Evolutionary conservation across 768 basidiomycete genomes (phyloP), one percentile per base, ranked within the genome.

Genomic region (Collybiopsis confluens): DNA sequence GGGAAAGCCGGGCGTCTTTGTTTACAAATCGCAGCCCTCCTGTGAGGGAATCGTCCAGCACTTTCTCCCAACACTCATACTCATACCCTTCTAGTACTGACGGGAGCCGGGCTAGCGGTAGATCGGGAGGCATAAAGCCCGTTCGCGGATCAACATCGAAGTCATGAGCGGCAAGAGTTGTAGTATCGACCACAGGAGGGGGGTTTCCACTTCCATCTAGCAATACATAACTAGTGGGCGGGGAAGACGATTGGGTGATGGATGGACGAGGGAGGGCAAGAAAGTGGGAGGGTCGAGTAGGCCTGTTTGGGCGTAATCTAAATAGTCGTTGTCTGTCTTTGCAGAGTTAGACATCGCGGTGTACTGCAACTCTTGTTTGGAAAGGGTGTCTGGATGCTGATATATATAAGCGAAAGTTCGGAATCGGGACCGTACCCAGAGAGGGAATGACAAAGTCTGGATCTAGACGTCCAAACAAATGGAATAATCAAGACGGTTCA

Each of bases 81-180:
- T 70, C 65, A 1, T 26, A 7, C 7, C 26, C 45, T 27, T 45
- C 45, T 8, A 45, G 9, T 4, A 45, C 2, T 1, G 37, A 52
- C 0, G 85, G 83, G 1, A 96, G 76, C 20, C 86, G 79, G 6
- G 70, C 60, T 0, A 86, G 65, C 1, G 93, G 93, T 0, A 83
- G 80, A 13, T 81, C 74, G 0, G 89, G 86, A 2, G 95, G 90
- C 82, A 98, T 86, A 68, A 98, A 98, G 0, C 96, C 95, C 0
- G 92, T 92, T 15, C 83, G 75, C 9, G 87, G 85, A 65, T 95
- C 92, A 56, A 98, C 90, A 65, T 98, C 93, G 73, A 92, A 98
- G 73, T 90, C 89, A 59, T 89, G 87, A 2, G 87, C 85, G 9
- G 88, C 86, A 55, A 89, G 80, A 11, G 88, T 88, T 18, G 80